A percentile compares a stretch with the other conserved stretches of the same genome.
phyloP scores from a whole-genome alignment of 257 asterid species.

The Solanum dulcamara region DNA sequence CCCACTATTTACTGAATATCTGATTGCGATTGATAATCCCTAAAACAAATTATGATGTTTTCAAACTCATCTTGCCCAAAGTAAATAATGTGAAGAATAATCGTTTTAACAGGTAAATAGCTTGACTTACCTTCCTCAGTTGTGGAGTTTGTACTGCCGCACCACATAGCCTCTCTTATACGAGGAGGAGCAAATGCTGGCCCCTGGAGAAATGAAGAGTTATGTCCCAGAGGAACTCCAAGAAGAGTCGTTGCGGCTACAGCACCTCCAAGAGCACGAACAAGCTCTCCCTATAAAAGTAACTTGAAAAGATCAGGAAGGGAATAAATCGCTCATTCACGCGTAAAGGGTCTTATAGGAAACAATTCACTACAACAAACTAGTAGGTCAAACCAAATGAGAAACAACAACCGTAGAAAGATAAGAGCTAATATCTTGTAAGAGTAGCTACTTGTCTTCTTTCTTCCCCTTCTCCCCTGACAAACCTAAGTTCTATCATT shows the following conservation, averaged over 20 bases:
- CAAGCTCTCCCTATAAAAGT: constrained; percentile 64
- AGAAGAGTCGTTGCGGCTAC: constrained; percentile 76
- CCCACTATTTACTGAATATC: background rate
- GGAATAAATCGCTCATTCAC: background rate
- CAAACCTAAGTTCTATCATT: background rate
- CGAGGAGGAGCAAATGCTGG: constrained; percentile 99
- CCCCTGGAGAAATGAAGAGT: constrained; percentile 97
- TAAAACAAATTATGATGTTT: background rate
- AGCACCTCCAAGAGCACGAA: constrained; percentile 87
- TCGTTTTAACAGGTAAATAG: background rate
- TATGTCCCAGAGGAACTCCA: constrained; percentile 98
- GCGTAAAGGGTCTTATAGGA: background rate
- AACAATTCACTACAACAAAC: background rate
- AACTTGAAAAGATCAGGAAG: background rate
- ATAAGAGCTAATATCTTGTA: background rate
- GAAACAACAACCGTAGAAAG: background rate
- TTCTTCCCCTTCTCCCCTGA: background rate
- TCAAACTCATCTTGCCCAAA: background rate
- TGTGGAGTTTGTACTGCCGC: constrained; percentile 94
- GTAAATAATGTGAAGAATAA: background rate
- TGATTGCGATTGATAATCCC: background rate
- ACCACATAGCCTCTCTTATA: constrained; percentile 98
- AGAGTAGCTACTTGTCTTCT: background rate
- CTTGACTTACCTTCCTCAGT: constrained; percentile 74
- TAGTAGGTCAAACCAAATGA: background rate